Base-by-base conservation (phyloP, 371 early-diverging fungal species). In the Massospora cicadina region DNA sequence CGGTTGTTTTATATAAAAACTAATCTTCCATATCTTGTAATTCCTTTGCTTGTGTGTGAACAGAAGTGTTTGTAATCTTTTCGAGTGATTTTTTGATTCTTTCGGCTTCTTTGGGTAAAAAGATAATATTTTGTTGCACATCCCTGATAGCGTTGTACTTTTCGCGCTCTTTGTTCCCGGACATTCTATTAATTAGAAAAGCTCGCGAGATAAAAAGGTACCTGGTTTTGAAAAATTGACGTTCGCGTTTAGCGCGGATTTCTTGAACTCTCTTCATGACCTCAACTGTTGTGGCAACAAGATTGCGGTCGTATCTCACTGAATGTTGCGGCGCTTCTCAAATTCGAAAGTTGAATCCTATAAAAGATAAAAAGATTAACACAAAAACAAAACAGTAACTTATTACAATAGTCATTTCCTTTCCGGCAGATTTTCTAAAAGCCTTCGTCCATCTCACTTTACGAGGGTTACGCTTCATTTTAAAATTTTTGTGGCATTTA, bases 361-460 rank as follows among this genome's bases (percentile, higher is more conserved):
- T 23, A 28, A 31, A 23, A 25, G 43, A 23, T 57, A 21, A 57
- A 28, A 25, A 10, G 26, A 53, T 13, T 26, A 55, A 63, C 21
- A 33, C 25, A 7, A 26, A 29, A 5, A 60, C 7, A 21, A 21
- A 31, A 31, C n/a, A 60, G 23, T 24, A 23, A 27, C n/a, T n/a
- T 54, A n/a, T 71, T 82, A 89, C 90, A 66, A 96, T 89, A n/a
- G 89, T 84, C 95, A 98, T 91, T 79, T 98, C 98, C 80, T 98
- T 98, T 72, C 98, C 95, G 24, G 88, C 84, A 25, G 96, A 85
- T 76, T 88, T 89, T 71, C 99, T 83, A 87, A 93, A 98, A 25
- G 98, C 95, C 85, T 98, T 98, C 60, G 99, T 99, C 99, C 99
- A 99, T 70, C 86, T 82, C 66, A 96, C 91, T 85, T 98, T 98